phyloP scores from a whole-genome alignment of 352 stramenopile genomes.

The Globisporangium megalacanthum region DNA sequence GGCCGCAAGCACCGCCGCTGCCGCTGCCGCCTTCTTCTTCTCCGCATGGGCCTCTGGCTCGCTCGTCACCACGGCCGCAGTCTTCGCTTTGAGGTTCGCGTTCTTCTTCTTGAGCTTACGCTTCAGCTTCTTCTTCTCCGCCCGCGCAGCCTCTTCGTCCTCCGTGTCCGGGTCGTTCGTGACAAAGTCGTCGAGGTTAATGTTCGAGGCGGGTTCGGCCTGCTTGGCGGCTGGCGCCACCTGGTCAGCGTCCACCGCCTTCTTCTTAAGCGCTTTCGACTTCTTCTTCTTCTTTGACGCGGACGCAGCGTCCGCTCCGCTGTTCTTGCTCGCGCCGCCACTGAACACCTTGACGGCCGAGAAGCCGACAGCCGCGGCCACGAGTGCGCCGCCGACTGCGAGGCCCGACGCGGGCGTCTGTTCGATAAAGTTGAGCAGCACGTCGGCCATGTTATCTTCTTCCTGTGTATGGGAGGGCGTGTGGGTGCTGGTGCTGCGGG shows the following conservation, averaged over 20 bases:
- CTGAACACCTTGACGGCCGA: slow-evolving; percentile 61
- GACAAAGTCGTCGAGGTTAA: slow-evolving; percentile 74
- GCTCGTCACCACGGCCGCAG: slow-evolving; percentile 11
- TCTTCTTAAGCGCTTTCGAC: slow-evolving; percentile 32
- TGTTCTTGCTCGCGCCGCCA: slow-evolving; percentile 32
- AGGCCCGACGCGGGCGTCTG: slow-evolving; percentile 55
- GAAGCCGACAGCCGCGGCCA: slow-evolving; percentile 62
- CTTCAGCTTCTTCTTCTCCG: slow-evolving; percentile 77
- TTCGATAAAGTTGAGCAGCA: slow-evolving; percentile 56
- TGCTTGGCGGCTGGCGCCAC: slow-evolving; percentile 12
- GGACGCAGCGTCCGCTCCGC: slow-evolving; percentile 15
- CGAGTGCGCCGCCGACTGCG: slow-evolving; percentile 60
- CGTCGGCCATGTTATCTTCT: slow-evolving; percentile 48
- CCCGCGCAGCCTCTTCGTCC: slow-evolving; percentile 68
- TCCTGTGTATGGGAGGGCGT: slow-evolving; percentile 1
- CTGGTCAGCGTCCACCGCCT: slow-evolving; percentile 14
- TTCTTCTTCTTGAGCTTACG: slow-evolving; percentile 83
- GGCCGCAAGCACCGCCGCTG: slow-evolving; percentile 19
- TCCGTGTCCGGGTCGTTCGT: slow-evolving; percentile 75
- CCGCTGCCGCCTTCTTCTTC: slow-evolving; percentile 41
- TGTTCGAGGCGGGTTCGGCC: slow-evolving; percentile 26
- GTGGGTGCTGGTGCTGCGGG: not conserved
- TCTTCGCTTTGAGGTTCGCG: slow-evolving; percentile 51
- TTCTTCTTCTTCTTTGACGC: slow-evolving; percentile 71
- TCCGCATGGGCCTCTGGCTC: slow-evolving; percentile 36